These are phyloP conservation scores for Pseudogymnoascus sp. DNA, from an alignment of 2,329 filamentous ascomycete genomes.

Conservation along the genomic window DNA sequence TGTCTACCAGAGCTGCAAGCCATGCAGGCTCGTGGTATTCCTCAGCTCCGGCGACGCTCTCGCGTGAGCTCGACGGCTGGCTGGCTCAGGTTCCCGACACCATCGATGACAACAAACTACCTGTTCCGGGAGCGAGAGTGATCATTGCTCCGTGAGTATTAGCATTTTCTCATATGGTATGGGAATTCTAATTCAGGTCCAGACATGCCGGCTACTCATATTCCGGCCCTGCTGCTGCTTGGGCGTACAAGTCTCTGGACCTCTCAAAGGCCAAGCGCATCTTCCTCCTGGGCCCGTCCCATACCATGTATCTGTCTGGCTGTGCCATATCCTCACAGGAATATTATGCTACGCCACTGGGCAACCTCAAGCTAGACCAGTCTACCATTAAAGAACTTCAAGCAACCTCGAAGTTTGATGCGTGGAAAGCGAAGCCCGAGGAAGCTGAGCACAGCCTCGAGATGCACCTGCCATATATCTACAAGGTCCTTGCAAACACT, in stretches of 20 bases:
- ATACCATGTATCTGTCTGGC: constrained; percentile 70
- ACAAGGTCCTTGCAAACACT: constrained; percentile 56
- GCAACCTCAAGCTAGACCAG: constrained; percentile 57
- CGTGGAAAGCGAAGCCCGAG: constrained; percentile 60
- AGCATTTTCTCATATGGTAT: background rate
- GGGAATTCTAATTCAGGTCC: constrained; percentile 19
- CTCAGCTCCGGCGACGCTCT: constrained; percentile 48
- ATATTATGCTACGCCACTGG: constrained; percentile 65
- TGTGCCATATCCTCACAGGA: constrained; percentile 68
- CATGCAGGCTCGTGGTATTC: constrained; percentile 90
- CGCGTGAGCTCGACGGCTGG: constrained; percentile 62
- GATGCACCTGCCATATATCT: constrained; percentile 93
- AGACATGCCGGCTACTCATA: constrained; percentile 92
- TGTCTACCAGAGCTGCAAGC: constrained; percentile 46
- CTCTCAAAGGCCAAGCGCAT: constrained; percentile 74
- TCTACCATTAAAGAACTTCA: constrained; percentile 43
- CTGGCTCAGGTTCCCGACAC: constrained; percentile 60
- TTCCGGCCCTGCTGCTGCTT: constrained; percentile 85
- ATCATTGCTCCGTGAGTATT: constrained; percentile 82
- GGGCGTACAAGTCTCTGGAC: constrained; percentile 86
- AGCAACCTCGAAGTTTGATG: constrained; percentile 46
- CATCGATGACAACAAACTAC: constrained; percentile 52
- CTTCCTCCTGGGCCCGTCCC: constrained; percentile 87
- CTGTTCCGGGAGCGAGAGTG: constrained; percentile 64
- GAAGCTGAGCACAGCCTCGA: constrained; percentile 86